Base-by-base conservation (phyloP, 2,329 filamentous ascomycete species). In the Eutypa lata region DNA sequence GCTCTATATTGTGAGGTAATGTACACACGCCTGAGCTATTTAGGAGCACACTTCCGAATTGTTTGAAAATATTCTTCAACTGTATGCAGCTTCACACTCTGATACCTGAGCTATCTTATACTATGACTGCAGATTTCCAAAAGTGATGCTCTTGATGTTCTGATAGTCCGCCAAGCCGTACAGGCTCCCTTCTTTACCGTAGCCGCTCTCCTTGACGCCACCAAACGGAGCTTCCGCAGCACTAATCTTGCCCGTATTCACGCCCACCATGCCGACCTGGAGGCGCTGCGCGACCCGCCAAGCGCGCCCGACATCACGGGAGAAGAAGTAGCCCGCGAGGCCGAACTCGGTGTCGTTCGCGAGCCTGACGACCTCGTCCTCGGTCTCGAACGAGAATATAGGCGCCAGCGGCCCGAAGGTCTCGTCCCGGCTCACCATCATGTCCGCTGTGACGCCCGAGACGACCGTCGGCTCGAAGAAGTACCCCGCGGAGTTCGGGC, bases 311-410 rank as follows among this genome's bases (percentile, higher is more conserved):
- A 86, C 53, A 63, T 87, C 78, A 48, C 72, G 70, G 7, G 80
- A 90, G 76, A 89, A 96, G 76, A 97, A 94, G 74, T 96, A 96
- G 1, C 89, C 91, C 0, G 92, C 92, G 44, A 97, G 79, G 1
- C 92, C 92, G 33, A 96, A 91, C 49, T 91, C 84, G 1, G 89
- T 77, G 43, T 75, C 71, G 72, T 97, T 97, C 4, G 92, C 91
- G 59, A 91, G 73, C 59, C 80, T 76, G 37, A 96, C 83, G 11
- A 94, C 92, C 64, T 96, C 91, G 47, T 87, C 87, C 72, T 96
- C 92, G 0, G 85, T 90, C 48, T 90, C 81, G 66, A 96, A 97
- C 48, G 84, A 80, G 76, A 95, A 96, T 13, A 96, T 72, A 0
- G 88, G 91, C 0, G 91, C 91, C 0, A 96, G 87, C 3, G 92